Base-by-base conservation (phyloP, 1,284 basidiomycete species). In the Cronartium quercuum region DNA sequence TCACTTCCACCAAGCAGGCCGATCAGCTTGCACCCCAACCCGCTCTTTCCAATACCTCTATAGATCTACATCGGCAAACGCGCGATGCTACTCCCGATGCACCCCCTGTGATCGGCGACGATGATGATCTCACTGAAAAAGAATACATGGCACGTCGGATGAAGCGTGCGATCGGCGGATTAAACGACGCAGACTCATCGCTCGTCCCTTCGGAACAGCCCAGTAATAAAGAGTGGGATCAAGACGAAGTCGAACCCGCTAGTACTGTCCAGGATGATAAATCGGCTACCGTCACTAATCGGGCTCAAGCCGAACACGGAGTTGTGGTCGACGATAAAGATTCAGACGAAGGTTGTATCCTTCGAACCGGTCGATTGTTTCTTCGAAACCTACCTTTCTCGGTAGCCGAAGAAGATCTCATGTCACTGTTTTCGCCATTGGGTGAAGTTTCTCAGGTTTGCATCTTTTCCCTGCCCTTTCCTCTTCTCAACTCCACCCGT, bases 341-440 rank as follows among this genome's bases (percentile, higher is more conserved):
- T 40, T 76, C 57, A 77, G 78, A 63, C 79, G 77, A 77, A 88
- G 35, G 44, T 29, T 65, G 88, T 0, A 92, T 97, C 73, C 83
- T 90, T 34, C 86, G 87, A 75, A 93, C 91, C 0, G 87, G 88
- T 0, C 88, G 95, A 1, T 84, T 98, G 4, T 98, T 98, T 81
- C 84, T 98, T 6, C 91, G 95, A 13, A 98, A 98, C 81, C 83
- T 98, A 21, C 86, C 94, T 0, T 98, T 92, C 80, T 86, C 90
- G 0, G 91, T 91, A 75, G 90, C 89, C 0, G 87, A 90, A 41
- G 83, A 85, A 3, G 92, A 96, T 67, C 82, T 98, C 1, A 81
- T 83, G 6, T 84, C 85, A n/a, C 84, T 89, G 6, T 94, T 95
- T 81, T 82, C 83, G 9, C 83, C 85, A 0, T 92, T 87, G 81